These are phyloP conservation scores for Akanthomyces muscarius DNA, from an alignment of 2,329 filamentous ascomycete genomes.

Conservation along the genomic window DNA sequence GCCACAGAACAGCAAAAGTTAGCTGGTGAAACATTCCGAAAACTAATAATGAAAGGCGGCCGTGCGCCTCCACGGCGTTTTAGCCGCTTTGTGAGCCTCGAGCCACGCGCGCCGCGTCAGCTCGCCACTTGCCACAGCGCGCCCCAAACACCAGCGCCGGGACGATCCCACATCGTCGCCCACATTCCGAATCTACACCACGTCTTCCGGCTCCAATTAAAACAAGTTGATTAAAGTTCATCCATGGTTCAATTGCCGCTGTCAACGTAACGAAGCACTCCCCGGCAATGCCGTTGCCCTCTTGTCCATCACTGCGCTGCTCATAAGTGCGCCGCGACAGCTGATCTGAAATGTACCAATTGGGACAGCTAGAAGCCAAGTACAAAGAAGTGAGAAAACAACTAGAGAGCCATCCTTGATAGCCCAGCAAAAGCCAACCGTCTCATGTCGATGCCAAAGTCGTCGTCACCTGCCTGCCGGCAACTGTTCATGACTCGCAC, in stretches of 20 bases:
- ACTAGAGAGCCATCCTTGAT: background rate
- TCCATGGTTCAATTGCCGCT: background rate
- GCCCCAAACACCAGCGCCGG: background rate
- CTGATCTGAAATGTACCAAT: too few relatives aligned
- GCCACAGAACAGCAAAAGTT: background rate
- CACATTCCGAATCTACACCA: constrained; percentile 7
- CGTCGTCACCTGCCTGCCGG: background rate
- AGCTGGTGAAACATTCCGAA: background rate
- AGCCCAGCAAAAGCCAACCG: background rate
- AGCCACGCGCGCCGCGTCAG: constrained; percentile 6
- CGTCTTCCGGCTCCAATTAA: background rate
- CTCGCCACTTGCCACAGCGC: constrained; percentile 2
- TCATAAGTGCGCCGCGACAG: too few relatives aligned
- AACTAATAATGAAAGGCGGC: background rate
- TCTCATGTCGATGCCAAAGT: background rate
- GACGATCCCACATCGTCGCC: constrained; percentile 2
- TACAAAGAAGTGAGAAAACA: background rate
- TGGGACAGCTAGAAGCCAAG: too few relatives aligned
- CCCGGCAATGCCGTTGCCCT: background rate
- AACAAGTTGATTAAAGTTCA: background rate
- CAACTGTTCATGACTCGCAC: background rate
- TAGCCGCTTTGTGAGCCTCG: background rate
- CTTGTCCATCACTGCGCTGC: background rate
- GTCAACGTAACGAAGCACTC: background rate
- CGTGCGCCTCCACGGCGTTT: background rate